Conservation (phyloP, 2,329 filamentous ascomycete genomes). For the Ampelomyces quisqualis region DNA sequence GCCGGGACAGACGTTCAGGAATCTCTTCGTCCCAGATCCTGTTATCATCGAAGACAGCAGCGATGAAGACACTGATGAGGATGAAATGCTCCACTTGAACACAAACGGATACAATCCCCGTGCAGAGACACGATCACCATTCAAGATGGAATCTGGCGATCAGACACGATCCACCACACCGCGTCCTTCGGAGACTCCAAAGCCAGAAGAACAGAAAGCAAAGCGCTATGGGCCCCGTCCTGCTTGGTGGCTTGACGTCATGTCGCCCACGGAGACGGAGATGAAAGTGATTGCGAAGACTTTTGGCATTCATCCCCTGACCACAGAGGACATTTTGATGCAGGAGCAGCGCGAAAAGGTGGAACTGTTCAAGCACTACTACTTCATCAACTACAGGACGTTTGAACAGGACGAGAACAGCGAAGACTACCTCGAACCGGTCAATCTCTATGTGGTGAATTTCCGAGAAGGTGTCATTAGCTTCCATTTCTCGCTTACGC, state of each 20-base stretch:
- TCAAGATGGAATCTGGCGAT: constrained; percentile 39
- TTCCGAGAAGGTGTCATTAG: constrained; percentile 94
- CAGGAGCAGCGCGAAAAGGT: constrained; percentile 98
- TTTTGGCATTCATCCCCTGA: constrained; percentile 94
- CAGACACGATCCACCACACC: constrained; percentile 55
- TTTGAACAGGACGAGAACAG: constrained; percentile 93
- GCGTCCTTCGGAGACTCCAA: constrained; percentile 46
- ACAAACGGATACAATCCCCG: constrained; percentile 31
- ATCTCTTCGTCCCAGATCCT: constrained; percentile 90
- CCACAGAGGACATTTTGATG: constrained; percentile 94
- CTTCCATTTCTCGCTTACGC: constrained; percentile 96
- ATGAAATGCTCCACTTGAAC: constrained; percentile 33
- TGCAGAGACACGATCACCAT: constrained; percentile 33
- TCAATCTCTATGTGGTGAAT: constrained; percentile 97
- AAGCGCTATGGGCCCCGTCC: constrained; percentile 71
- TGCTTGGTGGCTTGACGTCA: constrained; percentile 94
- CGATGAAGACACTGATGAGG: constrained; percentile 64
- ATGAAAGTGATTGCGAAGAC: constrained; percentile 92
- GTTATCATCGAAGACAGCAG: constrained; percentile 61
- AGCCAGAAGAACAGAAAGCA: constrained; percentile 31
- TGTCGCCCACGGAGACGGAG: constrained; percentile 87
- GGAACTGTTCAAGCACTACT: constrained; percentile 95
- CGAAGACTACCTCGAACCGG: constrained; percentile 87
- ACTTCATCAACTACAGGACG: constrained; percentile 97
- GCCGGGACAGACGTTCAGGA: constrained; percentile 76